Evolutionary conservation across 2,329 filamentous ascomycete species (phyloP).

Genomic region (Aspergillus jensenii): DNA sequence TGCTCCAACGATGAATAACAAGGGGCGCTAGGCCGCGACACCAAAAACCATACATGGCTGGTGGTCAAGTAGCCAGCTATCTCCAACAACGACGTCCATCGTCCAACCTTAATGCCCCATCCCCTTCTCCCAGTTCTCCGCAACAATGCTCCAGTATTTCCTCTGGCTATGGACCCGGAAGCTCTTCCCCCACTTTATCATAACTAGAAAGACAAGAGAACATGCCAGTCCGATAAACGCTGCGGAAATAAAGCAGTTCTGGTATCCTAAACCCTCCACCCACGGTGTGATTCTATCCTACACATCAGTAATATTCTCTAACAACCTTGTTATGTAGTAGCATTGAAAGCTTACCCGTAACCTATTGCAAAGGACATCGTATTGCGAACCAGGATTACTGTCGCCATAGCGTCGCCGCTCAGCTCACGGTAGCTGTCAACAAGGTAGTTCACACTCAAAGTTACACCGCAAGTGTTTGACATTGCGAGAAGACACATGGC

Average conservation of each 20-base stretch:
- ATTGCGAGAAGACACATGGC: constrained; percentile 45
- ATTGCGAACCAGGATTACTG: constrained; percentile 49
- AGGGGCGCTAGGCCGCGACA: no score
- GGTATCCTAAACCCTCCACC: constrained; percentile 44
- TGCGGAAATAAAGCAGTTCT: constrained; percentile 47
- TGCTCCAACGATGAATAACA: not conserved
- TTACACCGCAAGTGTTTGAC: constrained; percentile 37
- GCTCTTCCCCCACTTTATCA: constrained; percentile 41
- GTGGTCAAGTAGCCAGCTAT: no score
- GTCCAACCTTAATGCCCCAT: constrained; percentile 28
- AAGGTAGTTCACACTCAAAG: constrained; percentile 41
- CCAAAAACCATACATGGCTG: no score
- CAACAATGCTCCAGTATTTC: constrained; percentile 39
- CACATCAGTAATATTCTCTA: not conserved
- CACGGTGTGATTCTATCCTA: constrained; percentile 46
- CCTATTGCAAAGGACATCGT: constrained; percentile 50
- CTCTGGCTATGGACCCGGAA: constrained; percentile 34
- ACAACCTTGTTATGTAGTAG: not conserved
- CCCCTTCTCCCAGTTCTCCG: constrained; percentile 33
- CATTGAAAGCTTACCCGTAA: constrained; percentile 33
- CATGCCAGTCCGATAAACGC: constrained; percentile 39
- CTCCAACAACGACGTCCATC: not conserved
- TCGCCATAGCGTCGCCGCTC: constrained; percentile 41
- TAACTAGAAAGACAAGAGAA: constrained; percentile 39
- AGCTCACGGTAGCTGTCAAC: constrained; percentile 44